Conservation (phyloP, 2,329 filamentous ascomycete genomes). For the Diaporthe sp. region DNA sequence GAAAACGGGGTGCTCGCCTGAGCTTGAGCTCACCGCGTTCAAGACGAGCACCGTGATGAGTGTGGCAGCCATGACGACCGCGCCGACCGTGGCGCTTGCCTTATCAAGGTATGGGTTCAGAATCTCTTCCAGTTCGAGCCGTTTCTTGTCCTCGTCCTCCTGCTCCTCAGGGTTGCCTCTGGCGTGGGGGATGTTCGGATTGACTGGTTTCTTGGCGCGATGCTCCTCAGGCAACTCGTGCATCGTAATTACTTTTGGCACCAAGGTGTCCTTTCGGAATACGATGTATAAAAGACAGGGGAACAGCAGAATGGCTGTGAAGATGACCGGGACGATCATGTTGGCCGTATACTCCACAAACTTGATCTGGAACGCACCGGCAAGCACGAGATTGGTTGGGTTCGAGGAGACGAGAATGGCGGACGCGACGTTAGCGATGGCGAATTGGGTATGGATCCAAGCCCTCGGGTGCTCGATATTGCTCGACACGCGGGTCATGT, state of each 20-base stretch:
- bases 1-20: conserved; percentile 70
- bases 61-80: conserved; percentile 75
- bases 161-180: conserved; percentile 68
- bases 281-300: conserved; percentile 79
- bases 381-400: conserved; percentile 81
- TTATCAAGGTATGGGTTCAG: conserved; percentile 83
- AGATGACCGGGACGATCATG: conserved; percentile 79
- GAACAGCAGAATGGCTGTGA: conserved; percentile 77
- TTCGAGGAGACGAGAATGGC: conserved; percentile 84
- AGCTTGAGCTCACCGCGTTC: conserved; percentile 71
- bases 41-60: conserved; percentile 75
- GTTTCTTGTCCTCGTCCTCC: conserved; percentile 61
- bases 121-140: conserved; percentile 77
- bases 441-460: conserved; percentile 81
- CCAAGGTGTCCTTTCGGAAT: conserved; percentile 74
- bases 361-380: conserved; percentile 79
- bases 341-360: conserved; percentile 84
- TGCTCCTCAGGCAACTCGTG: conserved; percentile 74
- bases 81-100: conserved; percentile 74
- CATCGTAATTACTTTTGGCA: conserved; percentile 77
- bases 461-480: conserved; percentile 80
- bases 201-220: conserved; percentile 70
- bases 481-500: conserved; percentile 82
- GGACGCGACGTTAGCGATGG: conserved; percentile 80
- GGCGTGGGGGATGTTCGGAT: conserved; percentile 79